Evolutionary conservation across 106 monocot species (phyloP), one percentile per base, ranked within the genome.

Genomic region (Xerophyta viscosa): DNA sequence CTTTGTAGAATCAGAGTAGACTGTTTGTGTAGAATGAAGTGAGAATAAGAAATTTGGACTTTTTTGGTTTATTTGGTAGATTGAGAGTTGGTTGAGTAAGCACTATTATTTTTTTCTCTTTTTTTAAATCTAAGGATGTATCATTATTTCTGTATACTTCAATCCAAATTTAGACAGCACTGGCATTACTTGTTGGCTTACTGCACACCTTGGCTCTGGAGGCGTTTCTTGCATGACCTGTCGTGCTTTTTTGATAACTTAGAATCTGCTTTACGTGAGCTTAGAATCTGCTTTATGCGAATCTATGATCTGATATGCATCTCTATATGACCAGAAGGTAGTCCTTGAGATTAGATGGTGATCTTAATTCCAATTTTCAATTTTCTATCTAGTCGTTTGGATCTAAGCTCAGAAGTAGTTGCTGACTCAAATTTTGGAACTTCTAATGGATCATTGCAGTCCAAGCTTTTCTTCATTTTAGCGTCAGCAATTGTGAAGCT

Each of bases 181-280:
- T 96, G 61, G 84, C 84, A 42, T 61, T 96, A 59, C 68, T 84
- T 96, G 88, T 56, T 96, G 88, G 88, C 88, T 81, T 37, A 88
- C 88, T 68, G 88, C 88, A 19, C 88, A 88, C 65, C 75, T 84
- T 76, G 94, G 88, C 58, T 88, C 72, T 37, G 88, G 88, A 56
- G 88, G 88, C 7, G 62, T 46, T 61, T 61, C 75, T 50, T 58
- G 79, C 70, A 88, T n/a, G n/a, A n/a, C n/a, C n/a, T n/a, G n/a
- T n/a, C n/a, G n/a, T n/a, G n/a, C n/a, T n/a, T n/a, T n/a, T n/a
- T n/a, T n/a, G n/a, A n/a, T n/a, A n/a, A n/a, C n/a, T n/a, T n/a
- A n/a, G n/a, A n/a, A n/a, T n/a, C n/a, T n/a, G 56, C 84, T 88
- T 28, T 96, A 84, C 62, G 94, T 84, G 66, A 96, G 76, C 66